These are phyloP conservation scores for Synchytrium microbalum DNA, from an alignment of 371 early-diverging fungal species.

Conservation along the genomic window DNA sequence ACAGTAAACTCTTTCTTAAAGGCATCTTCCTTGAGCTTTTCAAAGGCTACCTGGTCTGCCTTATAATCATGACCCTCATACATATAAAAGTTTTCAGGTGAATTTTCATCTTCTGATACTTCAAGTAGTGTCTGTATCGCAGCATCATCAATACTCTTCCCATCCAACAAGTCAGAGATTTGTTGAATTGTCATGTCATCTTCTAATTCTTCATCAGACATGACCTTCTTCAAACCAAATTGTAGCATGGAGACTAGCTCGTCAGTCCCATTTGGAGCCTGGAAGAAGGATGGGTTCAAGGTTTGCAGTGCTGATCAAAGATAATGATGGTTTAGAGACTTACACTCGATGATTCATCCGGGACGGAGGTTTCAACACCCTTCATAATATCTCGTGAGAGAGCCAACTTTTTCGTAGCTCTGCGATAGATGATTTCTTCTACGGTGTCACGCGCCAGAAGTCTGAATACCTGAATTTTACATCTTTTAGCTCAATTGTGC, in stretches of 20 bases:
- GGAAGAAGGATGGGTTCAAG: too few relatives aligned
- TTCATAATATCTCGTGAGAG: background rate
- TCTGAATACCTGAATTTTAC: too few relatives aligned
- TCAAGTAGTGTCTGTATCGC: slow-evolving; percentile 10
- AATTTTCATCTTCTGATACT: slow-evolving; percentile 1
- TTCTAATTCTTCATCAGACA: slow-evolving; percentile 7
- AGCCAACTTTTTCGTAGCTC: background rate
- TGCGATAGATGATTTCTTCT: background rate
- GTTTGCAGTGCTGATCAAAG: too few relatives aligned
- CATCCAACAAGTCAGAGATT: too few relatives aligned
- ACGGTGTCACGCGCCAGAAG: slow-evolving; percentile 4
- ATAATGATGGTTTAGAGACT: too few relatives aligned
- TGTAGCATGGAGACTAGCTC: slow-evolving; percentile 13
- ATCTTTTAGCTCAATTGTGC: too few relatives aligned
- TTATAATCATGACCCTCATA: slow-evolving; percentile 24
- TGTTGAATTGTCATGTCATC: background rate
- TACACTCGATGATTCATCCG: too few relatives aligned
- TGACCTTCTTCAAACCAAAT: slow-evolving; percentile 15
- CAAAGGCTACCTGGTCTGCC: slow-evolving; percentile 20
- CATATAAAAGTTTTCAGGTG: slow-evolving; percentile 14
- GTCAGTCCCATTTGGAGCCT: background rate
- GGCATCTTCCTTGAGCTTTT: slow-evolving; percentile 10
- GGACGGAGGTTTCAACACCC: too few relatives aligned
- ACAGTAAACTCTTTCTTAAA: too few relatives aligned
- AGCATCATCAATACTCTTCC: slow-evolving; percentile 1